Conservation (phyloP, 495 filamentous ascomycete species). For the Hypoxylon cercidicola region DNA sequence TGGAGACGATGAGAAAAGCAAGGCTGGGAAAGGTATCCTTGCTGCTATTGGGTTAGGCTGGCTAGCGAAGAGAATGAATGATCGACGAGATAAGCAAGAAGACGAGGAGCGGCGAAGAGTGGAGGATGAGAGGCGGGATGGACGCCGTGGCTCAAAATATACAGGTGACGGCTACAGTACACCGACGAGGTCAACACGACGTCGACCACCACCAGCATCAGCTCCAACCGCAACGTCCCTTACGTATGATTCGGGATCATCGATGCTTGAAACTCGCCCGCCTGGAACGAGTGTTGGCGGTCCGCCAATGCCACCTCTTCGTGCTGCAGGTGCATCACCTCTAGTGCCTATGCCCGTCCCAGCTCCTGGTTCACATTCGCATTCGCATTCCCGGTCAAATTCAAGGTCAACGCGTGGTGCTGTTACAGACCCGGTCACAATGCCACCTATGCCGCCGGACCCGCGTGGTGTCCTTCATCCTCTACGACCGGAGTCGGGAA, state of each 20-base stretch:
- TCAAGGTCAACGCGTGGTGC: constrained; percentile 48
- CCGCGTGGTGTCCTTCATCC: constrained; percentile 68
- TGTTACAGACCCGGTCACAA: constrained; percentile 49
- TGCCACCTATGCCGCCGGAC: constrained; percentile 64
- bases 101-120: constrained; percentile 70
- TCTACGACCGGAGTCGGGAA: constrained; percentile 69
- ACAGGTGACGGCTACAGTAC: constrained; percentile 72
- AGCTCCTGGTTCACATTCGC: constrained; percentile 37
- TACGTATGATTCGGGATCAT: constrained; percentile 55
- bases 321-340: constrained; percentile 56
- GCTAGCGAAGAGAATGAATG: constrained; percentile 71
- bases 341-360: constrained; percentile 48
- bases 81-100: constrained; percentile 69
- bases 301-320: constrained; percentile 53
- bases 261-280: constrained; percentile 54
- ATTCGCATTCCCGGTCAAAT: constrained; percentile 41
- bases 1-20: constrained; percentile 51
- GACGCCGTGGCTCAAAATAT: constrained; percentile 54
- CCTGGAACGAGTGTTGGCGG: constrained; percentile 38
- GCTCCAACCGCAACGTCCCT: constrained; percentile 48
- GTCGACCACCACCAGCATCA: constrained; percentile 47
- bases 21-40: constrained; percentile 68
- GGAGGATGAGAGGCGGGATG: constrained; percentile 59
- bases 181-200: constrained; percentile 61
- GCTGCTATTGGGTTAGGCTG: constrained; percentile 74